Evolutionary conservation across 2,329 filamentous ascomycete species (phyloP), one percentile per base, ranked within the genome.

Genomic region (Sarocladium brachiariae): DNA sequence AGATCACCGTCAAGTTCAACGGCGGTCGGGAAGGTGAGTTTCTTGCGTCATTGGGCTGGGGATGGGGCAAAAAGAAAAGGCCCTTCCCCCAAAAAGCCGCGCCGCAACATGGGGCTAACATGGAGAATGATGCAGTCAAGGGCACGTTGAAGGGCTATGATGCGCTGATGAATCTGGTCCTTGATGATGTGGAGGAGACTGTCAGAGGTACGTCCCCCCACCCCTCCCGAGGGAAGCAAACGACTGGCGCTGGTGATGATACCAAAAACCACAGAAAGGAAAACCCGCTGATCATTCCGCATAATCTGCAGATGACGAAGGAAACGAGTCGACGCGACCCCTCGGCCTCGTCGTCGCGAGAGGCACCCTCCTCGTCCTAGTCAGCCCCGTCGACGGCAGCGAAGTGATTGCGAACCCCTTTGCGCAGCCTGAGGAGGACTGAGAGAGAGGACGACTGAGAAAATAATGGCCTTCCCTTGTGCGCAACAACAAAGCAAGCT

Each of bases 321-420:
- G 91, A 58, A 96, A 95, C 70, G 85, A 90, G 60, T 84, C 83
- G 53, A 86, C 86, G 24, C 81, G 91, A 57, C 80, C 86, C 16
- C 82, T 96, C 18, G 91, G 91, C 49, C 78, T 96, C 46, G 84
- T 96, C 18, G 93, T 96, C 49, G 92, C 89, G 35, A 83, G 93
- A 57, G 93, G 93, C 54, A 97, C 93, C 7, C 76, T 99, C 43
- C 82, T 99, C 51, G 92, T 96, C 34, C 80, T 96, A 55, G 89
- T 99, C 64, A 93, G 89, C 55, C 93, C 93, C 3, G 79, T 93
- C 49, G 91, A 97, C 63, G 93, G 93, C 51, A 96, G 89, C 70
- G 91, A 97, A 70, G 86, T 92, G 70, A 99, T 99, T 61, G 81
- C 87, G 60, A 99, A 99, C 67, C 93, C 93, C 0, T 99, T 97